Evolutionary conservation across 2,329 filamentous ascomycete species (phyloP).

Genomic region (Pseudogymnoascus sp.): DNA sequence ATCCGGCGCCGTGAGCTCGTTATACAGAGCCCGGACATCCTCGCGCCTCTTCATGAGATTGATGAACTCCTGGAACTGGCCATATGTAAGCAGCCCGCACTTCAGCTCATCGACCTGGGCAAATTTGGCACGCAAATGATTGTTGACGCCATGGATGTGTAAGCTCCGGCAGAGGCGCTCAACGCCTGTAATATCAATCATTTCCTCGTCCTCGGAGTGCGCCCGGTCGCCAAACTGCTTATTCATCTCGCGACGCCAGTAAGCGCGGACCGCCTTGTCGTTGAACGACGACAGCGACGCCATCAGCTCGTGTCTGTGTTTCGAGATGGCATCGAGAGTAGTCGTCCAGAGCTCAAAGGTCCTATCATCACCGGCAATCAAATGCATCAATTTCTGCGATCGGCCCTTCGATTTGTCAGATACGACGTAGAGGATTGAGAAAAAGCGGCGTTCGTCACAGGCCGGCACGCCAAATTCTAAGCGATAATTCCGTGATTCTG

Average conservation of each 20-base stretch:
- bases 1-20: constrained; percentile 47
- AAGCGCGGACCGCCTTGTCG: constrained; percentile 70
- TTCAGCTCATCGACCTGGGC: constrained; percentile 58
- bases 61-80: constrained; percentile 78
- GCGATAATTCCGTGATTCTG: constrained; percentile 80
- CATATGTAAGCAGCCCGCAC: constrained; percentile 63
- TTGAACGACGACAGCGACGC: constrained; percentile 79
- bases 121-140: constrained; percentile 67
- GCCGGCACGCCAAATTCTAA: constrained; percentile 69
- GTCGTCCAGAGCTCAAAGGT: constrained; percentile 73
- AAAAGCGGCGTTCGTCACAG: constrained; percentile 64
- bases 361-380: constrained; percentile 68
- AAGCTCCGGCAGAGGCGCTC: constrained; percentile 79
- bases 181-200: constrained; percentile 69
- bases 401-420: constrained; percentile 67
- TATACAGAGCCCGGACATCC: constrained; percentile 71
- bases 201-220: constrained; percentile 51
- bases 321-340: constrained; percentile 75
- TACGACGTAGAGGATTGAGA: constrained; percentile 81
- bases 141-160: constrained; percentile 81
- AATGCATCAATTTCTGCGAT: constrained; percentile 69
- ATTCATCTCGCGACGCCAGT: constrained; percentile 81
- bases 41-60: constrained; percentile 72
- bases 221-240: constrained; percentile 51
- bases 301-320: constrained; percentile 84